Evolutionary conservation across 2,329 filamentous ascomycete genomes (phyloP).

Genomic region (Fusarium brevicatenulatum): DNA sequence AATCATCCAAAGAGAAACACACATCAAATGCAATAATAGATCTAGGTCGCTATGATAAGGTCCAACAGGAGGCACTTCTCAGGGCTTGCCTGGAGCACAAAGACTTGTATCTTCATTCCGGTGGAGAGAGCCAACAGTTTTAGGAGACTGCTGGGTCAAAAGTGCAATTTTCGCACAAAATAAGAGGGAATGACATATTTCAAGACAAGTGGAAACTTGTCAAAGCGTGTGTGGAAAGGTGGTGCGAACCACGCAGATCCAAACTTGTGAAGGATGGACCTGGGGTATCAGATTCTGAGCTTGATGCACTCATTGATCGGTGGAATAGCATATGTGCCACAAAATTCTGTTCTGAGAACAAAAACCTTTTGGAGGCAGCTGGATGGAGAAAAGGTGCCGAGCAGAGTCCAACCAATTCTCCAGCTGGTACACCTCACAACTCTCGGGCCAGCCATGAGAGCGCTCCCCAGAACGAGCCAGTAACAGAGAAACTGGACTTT

Average conservation of each 20-base stretch:
- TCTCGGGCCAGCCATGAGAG: not conserved
- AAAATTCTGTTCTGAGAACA: not conserved
- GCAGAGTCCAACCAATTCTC: not conserved
- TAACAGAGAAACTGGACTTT: not conserved
- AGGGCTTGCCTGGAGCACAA: not conserved
- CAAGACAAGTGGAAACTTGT: not conserved
- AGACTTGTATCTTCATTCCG: not conserved
- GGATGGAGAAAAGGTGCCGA: not conserved
- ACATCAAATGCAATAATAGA: not conserved
- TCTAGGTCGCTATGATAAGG: no score
- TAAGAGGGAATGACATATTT: accelerated
- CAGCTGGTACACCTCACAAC: no score
- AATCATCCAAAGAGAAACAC: accelerated
- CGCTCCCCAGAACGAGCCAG: accelerated
- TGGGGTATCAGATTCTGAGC: accelerated
- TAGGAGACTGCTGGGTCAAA: not conserved
- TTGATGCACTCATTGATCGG: accelerated
- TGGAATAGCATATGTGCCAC: accelerated
- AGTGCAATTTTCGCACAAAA: accelerated
- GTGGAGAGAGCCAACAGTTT: not conserved
- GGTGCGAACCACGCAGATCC: not conserved
- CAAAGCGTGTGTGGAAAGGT: accelerated
- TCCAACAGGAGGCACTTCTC: not conserved
- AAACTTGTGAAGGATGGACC: not conserved
- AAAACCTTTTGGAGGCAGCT: not conserved